These are phyloP conservation scores for Lepidium aucheri DNA, from an alignment of 345 rosid genomes.

Conservation along the genomic window DNA sequence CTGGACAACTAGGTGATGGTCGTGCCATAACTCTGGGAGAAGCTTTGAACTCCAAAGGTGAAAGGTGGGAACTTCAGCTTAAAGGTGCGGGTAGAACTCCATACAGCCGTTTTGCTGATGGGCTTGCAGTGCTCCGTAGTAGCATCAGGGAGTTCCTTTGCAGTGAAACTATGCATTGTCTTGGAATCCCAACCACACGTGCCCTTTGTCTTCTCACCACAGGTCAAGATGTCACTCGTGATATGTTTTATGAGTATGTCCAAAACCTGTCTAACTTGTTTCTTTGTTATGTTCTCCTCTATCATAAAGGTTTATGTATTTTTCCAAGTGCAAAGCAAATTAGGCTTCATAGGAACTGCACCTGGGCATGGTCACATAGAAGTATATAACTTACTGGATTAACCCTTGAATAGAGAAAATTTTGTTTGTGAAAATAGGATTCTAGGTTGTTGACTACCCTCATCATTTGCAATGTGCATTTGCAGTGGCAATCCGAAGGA, in stretches of 20 bases:
- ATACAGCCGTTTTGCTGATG: slow-evolving; percentile 96
- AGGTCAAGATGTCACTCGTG: slow-evolving; percentile 85
- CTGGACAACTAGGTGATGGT: slow-evolving; percentile 99
- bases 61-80: slow-evolving; percentile 98
- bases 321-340: not conserved
- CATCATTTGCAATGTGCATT: not conserved
- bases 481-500: slow-evolving; percentile 95
- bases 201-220: slow-evolving; percentile 91
- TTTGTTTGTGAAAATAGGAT: not conserved
- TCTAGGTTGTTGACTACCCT: not conserved
- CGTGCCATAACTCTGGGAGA: slow-evolving; percentile 94
- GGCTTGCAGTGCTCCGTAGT: slow-evolving; percentile 93
- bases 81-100: slow-evolving; percentile 98
- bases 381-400: not conserved
- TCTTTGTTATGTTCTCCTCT: not conserved
- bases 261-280: slow-evolving; percentile 6
- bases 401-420: not conserved
- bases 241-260: slow-evolving; percentile 98
- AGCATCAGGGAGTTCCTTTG: slow-evolving; percentile 95
- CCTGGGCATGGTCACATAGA: not conserved
- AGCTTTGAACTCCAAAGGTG: slow-evolving; percentile 62
- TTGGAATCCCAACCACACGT: slow-evolving; percentile 97
- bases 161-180: slow-evolving; percentile 84
- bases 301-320: not conserved
- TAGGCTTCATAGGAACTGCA: not conserved